A percentile compares a stretch with the other conserved stretches of the same genome.
Evolutionary conservation across 306 rosid genomes (phyloP).

Genomic region (Sechiopsis laciniata): DNA sequence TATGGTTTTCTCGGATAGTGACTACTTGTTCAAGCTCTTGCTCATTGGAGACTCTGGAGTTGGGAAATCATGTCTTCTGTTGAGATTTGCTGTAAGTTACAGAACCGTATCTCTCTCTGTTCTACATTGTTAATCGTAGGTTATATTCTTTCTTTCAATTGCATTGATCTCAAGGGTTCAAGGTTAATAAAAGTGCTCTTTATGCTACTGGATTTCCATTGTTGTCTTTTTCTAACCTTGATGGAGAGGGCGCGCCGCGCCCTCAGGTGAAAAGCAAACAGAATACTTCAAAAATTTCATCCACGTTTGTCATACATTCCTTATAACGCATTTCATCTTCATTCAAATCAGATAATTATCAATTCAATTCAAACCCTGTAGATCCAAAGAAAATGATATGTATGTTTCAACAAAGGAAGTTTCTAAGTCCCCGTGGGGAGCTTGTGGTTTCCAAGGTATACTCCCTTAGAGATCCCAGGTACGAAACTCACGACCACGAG

Average conservation of each 20-base stretch:
- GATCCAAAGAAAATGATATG: neutral
- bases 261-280: neutral
- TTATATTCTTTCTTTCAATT: neutral
- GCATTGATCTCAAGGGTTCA: neutral
- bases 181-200: neutral
- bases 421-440: neutral
- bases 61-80: slow-evolving; percentile 48
- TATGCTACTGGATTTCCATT: no score
- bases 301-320: neutral
- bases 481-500: no score
- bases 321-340: neutral
- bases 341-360: neutral
- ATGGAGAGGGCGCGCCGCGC: neutral
- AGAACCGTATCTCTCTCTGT: neutral
- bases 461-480: no score
- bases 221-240: neutral
- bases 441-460: no score
- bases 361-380: neutral
- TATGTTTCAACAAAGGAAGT: neutral
- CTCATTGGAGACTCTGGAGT: slow-evolving; percentile 55
- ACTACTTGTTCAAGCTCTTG: slow-evolving; percentile 51
- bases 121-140: neutral
- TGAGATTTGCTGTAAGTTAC: slow-evolving; percentile 49
- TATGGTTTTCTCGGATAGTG: slow-evolving; percentile 31
- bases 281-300: neutral